Evolutionary conservation across 2,329 filamentous ascomycete genomes (phyloP), one percentile per base, ranked within the genome.

Genomic region (Berkeleyomyces basicola): DNA sequence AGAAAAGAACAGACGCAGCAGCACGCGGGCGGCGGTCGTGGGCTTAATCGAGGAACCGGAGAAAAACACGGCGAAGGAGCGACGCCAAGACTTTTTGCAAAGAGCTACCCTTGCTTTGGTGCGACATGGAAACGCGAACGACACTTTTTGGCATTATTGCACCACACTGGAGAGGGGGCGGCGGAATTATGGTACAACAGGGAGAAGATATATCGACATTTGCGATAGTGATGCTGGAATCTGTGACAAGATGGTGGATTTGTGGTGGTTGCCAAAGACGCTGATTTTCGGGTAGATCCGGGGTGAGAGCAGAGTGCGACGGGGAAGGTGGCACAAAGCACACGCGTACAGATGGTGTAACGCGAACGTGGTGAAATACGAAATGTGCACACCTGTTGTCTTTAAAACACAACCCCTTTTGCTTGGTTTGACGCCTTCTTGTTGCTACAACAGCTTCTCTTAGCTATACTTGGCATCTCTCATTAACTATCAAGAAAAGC

Each of bases 121-220:
- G 51, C 51, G 16, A 59, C 16, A 39, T 59, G 37, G 42, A 43
- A 46, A 44, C 2, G 16, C n/a, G 40, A 43, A 43, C 51, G 51
- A 39, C 58, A 46, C 11, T 59, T 59, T 40, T 42, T 10, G 31
- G 58, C 40, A 59, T 59, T 46, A 59, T 59, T 59, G 58, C 58
- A 47, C 44, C 58, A 59, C 58, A n/a, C 9, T 33, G 36, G 55
- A n/a, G 16, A 5, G 39, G 37, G 10, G 42, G 23, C 23, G 2
- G 23, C 2, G 23, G 23, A 2, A 23, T 23, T 23, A 2, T 43
- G 57, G n/a, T 58, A 36, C 7, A 23, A 59, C 31, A 59, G 11
- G 36, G 4, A 42, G 57, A 16, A 3, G 16, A 59, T 43, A 60
- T 60, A 9, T 37, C 58, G 58, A 49, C n/a, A 60, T 40, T 37